Evolutionary conservation across 2,329 filamentous ascomycete genomes (phyloP), one percentile per base, ranked within the genome.

Genomic region (Alternaria rosae): DNA sequence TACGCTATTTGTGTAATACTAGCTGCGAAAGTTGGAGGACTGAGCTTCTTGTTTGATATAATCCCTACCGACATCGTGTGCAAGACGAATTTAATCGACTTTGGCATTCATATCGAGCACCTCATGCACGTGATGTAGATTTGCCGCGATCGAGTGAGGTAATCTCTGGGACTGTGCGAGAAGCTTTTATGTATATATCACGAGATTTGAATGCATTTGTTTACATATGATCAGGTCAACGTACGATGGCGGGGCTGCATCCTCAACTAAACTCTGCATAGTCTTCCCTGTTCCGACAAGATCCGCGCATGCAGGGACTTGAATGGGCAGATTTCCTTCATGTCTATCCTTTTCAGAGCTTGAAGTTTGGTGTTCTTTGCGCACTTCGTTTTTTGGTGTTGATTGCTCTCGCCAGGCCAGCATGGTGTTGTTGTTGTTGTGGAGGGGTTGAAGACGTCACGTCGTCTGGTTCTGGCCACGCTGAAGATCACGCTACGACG

Each of bases 401-500:
- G 54, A 21, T 17, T 48, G 12, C 15, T 28, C 28, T 17, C 35
- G 41, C 12, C 26, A 38, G 17, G 26, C 41, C 53, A 47, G 21
- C 8, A 10, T 15, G 11, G 41, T 55, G 61, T 38, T 38, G 35
- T 38, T 38, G 35, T 38, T 17, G 15, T 15, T 54, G 44, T 56
- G 57, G 64, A 59, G 61, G 58, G 55, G 61, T 54, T 43, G 21
- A 5, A 47, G 61, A 70, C 64, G 67, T 70, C 66, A 69, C 32
- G 44, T 54, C 43, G 20, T 4, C 51, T 35, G 44, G 52, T 60
- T 58, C 48, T 57, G 50, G 58, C 58, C 62, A 56, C 59, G 50
- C 15, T 51, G 53, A 57, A 59, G 57, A 54, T 58, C 53, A 60
- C 66, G 62, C 63, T 60, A 47, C 62, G 23, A 68, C 59, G 62